These are phyloP conservation scores for Pestalotiopsis sp. DNA, from an alignment of 2,329 filamentous ascomycete species.

Conservation along the genomic window DNA sequence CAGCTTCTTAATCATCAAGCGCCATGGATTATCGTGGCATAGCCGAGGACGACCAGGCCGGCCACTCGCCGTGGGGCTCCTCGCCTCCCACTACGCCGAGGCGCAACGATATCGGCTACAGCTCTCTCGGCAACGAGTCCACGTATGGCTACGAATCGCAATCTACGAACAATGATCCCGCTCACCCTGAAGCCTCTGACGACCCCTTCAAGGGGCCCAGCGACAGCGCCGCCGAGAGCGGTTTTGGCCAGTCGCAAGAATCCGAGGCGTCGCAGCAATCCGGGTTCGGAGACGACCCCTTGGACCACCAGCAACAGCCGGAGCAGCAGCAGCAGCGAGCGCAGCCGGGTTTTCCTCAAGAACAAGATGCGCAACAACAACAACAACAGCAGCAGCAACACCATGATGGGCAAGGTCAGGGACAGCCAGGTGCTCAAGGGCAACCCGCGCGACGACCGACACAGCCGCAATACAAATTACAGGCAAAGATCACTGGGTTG, in stretches of 20 bases:
- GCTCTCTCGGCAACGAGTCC: conserved; percentile 40
- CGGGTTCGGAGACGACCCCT: conserved; percentile 16
- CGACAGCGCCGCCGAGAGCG: conserved; percentile 46
- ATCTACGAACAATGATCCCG: conserved; percentile 45
- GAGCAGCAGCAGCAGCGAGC: conserved; percentile 17
- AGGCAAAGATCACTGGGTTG: conserved; percentile 91
- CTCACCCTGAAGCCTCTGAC: conserved; percentile 37
- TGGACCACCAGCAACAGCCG: conserved; percentile 18
- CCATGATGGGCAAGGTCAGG: conserved; percentile 19
- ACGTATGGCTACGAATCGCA: conserved; percentile 46
- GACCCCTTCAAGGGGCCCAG: conserved; percentile 45
- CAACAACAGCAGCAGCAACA: conserved; percentile 19
- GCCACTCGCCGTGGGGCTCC: conserved; percentile 58
- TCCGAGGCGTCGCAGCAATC: conserved; percentile 30
- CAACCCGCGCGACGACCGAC: conserved; percentile 58
- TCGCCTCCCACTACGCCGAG: conserved; percentile 54
- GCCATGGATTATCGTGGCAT: conserved; percentile 63
- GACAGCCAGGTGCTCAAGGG: conserved; percentile 27
- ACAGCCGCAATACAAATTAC: conserved; percentile 78
- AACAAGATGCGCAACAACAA: conserved; percentile 19
- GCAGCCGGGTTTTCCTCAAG: conserved; percentile 26
- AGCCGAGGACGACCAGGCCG: conserved; percentile 54
- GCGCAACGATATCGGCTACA: conserved; percentile 46
- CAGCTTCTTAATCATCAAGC: not conserved
- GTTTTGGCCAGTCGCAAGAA: conserved; percentile 36